Percentiles rank a stretch among this genome's conserved stretches.
These are phyloP conservation scores for Quercus wislizeni DNA, from an alignment of 306 rosid species.

Conservation along the genomic window DNA sequence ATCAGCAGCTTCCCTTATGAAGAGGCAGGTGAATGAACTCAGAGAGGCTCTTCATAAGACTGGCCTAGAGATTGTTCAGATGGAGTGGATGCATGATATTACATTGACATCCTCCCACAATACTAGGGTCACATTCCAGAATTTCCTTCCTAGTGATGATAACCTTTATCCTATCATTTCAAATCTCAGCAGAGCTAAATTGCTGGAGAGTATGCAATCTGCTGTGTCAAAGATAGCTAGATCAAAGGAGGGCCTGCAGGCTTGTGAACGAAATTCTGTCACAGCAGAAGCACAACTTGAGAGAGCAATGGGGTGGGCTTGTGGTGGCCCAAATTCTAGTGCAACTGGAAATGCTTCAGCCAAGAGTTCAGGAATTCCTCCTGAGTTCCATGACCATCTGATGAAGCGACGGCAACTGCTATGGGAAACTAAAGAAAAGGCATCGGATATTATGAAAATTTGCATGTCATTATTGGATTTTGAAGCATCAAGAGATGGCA, in stretches of 20 bases:
- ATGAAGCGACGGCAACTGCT: slow-evolving; percentile 66
- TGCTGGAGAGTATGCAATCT: slow-evolving; percentile 71
- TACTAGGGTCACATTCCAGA: slow-evolving; percentile 61
- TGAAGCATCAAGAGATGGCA: slow-evolving; percentile 90
- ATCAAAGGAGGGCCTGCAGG: slow-evolving; percentile 71
- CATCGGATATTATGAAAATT: slow-evolving; percentile 67
- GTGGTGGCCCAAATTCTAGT: slow-evolving; percentile 77
- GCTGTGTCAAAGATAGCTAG: slow-evolving; percentile 76
- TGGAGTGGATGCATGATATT: slow-evolving; percentile 87
- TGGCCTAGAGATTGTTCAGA: slow-evolving; percentile 78
- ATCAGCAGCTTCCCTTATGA: slow-evolving; percentile 75
- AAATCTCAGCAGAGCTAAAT: slow-evolving; percentile 64
- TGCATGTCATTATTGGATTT: slow-evolving; percentile 77
- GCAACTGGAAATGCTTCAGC: slow-evolving; percentile 53
- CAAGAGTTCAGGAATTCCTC: slow-evolving; percentile 84
- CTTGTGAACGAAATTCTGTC: slow-evolving; percentile 71
- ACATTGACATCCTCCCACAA: slow-evolving; percentile 60
- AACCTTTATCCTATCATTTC: slow-evolving; percentile 56
- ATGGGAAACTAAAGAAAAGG: slow-evolving; percentile 81
- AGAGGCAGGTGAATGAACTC: slow-evolving; percentile 67
- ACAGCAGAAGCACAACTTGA: slow-evolving; percentile 91
- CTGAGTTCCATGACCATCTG: slow-evolving; percentile 83
- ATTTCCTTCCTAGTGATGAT: slow-evolving; percentile 61
- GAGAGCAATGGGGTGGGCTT: slow-evolving; percentile 99
- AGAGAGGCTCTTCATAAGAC: slow-evolving; percentile 77